Evolutionary conservation across 352 stramenopile species (phyloP), one percentile per base, ranked within the genome.

Genomic region (Thraustochytrium sp.): DNA sequence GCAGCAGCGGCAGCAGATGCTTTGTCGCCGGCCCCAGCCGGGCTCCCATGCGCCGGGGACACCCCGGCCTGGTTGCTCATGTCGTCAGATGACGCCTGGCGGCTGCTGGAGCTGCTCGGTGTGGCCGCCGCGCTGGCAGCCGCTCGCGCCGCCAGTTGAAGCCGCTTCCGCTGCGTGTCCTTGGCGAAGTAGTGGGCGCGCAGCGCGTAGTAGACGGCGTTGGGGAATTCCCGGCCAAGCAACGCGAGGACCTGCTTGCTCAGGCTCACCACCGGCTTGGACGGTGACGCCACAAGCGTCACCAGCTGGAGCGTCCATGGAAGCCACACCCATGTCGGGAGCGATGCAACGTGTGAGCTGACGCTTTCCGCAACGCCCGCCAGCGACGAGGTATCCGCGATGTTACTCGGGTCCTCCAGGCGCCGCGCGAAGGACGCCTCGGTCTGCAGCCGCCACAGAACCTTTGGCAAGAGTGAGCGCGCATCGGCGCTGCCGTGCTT

Each of bases 311-410:
- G 96, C 64, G 98, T 98, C 96, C 96, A 99, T 48, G 98, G 95
- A 44, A 99, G 95, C 96, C 96, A 99, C 68, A 98, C 96, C 96
- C 96, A 99, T 76, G 97, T 95, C 29, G 96, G 97, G 21, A 98
- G 87, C 65, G 95, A 90, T 82, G 94, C 95, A 72, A 94, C 94
- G 84, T 98, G 92, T 18, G 90, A 93, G 88, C 98, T 94, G 65
- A 99, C 94, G 74, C 94, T 92, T 73, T 44, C 85, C 23, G 34
- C 53, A 4, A 75, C 53, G 49, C n/a, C 26, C 36, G n/a, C 11
- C 87, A 72, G 93, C 90, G 46, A 95, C 91, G 42, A 23, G 9
- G 36, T 31, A 26, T 72, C 62, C 18, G 62, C 62, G 9, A 80
- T 42, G 23, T 46, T 46, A 44, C 23, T 44, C 21, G 68, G 68